Evolutionary conservation across 2,329 filamentous ascomycete genomes (phyloP).

Genomic region (Acephala macrosclerotiorum): DNA sequence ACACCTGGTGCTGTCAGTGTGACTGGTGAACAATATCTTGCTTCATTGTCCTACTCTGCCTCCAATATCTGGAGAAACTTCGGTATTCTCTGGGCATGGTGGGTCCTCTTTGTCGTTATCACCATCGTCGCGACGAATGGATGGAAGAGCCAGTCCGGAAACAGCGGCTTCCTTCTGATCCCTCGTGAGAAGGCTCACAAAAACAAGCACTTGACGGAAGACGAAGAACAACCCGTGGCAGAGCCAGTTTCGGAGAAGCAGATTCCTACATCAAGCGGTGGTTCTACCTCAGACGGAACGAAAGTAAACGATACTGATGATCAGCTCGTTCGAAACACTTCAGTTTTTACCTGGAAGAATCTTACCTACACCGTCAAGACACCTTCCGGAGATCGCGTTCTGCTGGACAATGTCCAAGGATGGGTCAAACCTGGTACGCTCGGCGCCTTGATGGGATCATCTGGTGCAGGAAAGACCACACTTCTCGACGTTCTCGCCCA

Average conservation of each 20-base stretch:
- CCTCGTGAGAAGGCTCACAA: constrained; percentile 64
- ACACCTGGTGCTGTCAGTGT: constrained; percentile 55
- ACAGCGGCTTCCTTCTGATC: constrained; percentile 63
- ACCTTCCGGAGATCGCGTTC: constrained; percentile 65
- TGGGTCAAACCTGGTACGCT: constrained; percentile 78
- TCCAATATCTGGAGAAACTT: constrained; percentile 66
- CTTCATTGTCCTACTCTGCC: constrained; percentile 59
- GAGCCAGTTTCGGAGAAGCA: constrained; percentile 27
- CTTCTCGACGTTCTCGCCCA: constrained; percentile 64
- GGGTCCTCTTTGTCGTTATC: constrained; percentile 63
- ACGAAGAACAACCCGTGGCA: constrained; percentile 54
- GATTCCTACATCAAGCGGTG: constrained; percentile 19
- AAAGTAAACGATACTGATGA: constrained; percentile 48
- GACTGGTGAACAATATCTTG: constrained; percentile 65
- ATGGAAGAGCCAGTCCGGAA: constrained; percentile 62
- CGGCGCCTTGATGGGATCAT: constrained; percentile 67
- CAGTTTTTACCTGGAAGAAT: constrained; percentile 78
- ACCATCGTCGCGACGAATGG: constrained; percentile 63
- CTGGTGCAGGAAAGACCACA: constrained; percentile 68
- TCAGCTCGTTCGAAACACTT: constrained; percentile 66
- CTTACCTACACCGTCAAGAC: constrained; percentile 73
- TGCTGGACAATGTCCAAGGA: constrained; percentile 82
- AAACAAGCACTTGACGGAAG: constrained; percentile 44
- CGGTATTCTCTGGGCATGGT: constrained; percentile 68
- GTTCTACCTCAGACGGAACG: constrained; percentile 30